Base-by-base conservation (phyloP, 805 yeast species). In the Ogataea saltuana region DNA sequence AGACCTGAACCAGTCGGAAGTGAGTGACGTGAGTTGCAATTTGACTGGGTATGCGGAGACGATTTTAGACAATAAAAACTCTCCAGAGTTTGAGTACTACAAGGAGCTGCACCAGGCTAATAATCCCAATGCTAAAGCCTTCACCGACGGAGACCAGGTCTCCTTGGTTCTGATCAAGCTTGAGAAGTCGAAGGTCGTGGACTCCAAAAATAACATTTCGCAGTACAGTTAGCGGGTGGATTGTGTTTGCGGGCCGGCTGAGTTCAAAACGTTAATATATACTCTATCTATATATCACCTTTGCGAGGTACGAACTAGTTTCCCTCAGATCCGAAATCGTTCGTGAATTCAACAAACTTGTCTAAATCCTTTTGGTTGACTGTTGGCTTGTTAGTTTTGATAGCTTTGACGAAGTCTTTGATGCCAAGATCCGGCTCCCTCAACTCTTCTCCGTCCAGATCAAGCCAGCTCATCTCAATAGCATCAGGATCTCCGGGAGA, bases 271-370 rank as follows among this genome's bases (percentile, higher is more conserved):
- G 23, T 23, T 22, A 41, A 25, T 31, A 10, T 18, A 53, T 39
- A 34, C 50, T 31, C 28, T n/a, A 16, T 28, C 22, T 27, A 36
- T 23, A 15, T 33, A 33, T 29, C 13, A 3, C 19, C 13, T n/a
- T n/a, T 34, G 38, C 29, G 38, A 34, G 19, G 30, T 34, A 11
- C 29, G 26, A 17, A 29, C 35, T 48, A 87, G 56, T 87, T 88
- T 33, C 99, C 99, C 65, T 93, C 99, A 57, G 91, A 96, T 28
- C 99, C 99, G 62, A 93, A 93, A 67, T 93, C 99, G 33, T 75
- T 77, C 0, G 99, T 93, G 61, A 93, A 93, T 51, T 87, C 85
- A 36, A 80, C 80, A 64, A 91, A 97, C 59, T 83, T 84, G 46
- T 71, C 74, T 46, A 93, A 76, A 63, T 93, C 99, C 9, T 76